Evolutionary conservation across 257 asterid species (phyloP).

Genomic region (Gentiana straminea): DNA sequence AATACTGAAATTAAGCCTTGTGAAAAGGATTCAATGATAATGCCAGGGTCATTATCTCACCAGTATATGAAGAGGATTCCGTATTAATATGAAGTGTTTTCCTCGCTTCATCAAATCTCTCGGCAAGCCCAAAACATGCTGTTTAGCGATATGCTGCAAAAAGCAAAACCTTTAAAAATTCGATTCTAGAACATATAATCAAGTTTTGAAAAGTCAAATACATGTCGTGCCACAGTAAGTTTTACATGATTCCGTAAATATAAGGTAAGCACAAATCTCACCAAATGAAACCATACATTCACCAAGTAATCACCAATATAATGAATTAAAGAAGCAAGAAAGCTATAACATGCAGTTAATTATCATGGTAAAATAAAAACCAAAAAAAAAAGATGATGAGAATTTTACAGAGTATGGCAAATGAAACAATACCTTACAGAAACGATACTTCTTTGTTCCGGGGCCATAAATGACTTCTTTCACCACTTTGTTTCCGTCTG

Average conservation of each 20-base stretch:
- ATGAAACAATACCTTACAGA: slow-evolving; percentile 53
- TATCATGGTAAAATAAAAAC: not conserved
- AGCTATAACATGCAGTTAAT: too few species aligned
- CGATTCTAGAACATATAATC: not conserved
- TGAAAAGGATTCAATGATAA: not conserved
- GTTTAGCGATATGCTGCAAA: slow-evolving; percentile 82
- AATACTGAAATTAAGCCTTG: too few species aligned
- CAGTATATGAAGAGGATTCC: slow-evolving; percentile 83
- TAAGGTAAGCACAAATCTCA: too few species aligned
- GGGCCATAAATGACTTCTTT: slow-evolving; percentile 54
- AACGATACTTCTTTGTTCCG: slow-evolving; percentile 61
- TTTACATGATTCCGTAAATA: too few species aligned
- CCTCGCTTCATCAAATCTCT: slow-evolving; percentile 66
- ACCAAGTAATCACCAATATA: too few species aligned
- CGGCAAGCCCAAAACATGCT: slow-evolving; percentile 49
- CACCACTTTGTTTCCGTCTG: slow-evolving; percentile 74
- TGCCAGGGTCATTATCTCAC: slow-evolving; percentile 23
- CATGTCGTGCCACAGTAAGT: not conserved
- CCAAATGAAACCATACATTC: too few species aligned
- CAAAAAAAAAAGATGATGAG: not conserved
- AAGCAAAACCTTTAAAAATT: too few species aligned
- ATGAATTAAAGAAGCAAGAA: not conserved
- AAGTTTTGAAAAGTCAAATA: not conserved
- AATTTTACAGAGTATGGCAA: not conserved
- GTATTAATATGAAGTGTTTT: slow-evolving; percentile 69